Base-by-base conservation (phyloP, 805 yeast species). In the Ogataea corticis region DNA sequence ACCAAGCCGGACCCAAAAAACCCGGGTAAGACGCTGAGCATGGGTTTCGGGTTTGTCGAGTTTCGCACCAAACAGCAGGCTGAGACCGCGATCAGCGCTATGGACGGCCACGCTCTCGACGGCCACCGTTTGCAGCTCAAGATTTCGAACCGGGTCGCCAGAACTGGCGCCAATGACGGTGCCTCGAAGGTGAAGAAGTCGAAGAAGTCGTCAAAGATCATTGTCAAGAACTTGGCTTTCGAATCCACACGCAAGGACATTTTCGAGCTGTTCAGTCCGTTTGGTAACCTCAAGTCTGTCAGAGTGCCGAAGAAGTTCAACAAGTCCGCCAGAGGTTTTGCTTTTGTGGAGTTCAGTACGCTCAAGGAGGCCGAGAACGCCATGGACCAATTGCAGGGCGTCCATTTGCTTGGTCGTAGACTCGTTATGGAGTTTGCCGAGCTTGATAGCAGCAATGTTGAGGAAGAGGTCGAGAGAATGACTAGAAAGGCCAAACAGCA, bases 1-100 rank as follows among this genome's bases (percentile, higher is more conserved):
- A 85, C 85, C 21, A 92, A 91, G 63, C 91, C 96, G 1, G 96
- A 92, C 68, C 80, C 96, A 30, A 87, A 82, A 66, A 77, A 80
- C 49, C 61, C 77, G 2, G 85, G 83, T 10, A 77, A 77, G 46
- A 68, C 73, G n/a, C 75, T 82, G 48, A 89, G 97, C 57, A 94
- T 94, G 99, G 99, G 99, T 16, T 94, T 90, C 60, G 99, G 99
- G 1, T 94, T 94, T 69, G 97, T 80, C 12, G 99, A 94, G 67
- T 94, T 89, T 67, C 80, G 72, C 55, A 79, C 91, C 1, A 80
- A 79, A 54, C 87, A 82, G 32, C 82, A 85, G 58, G 99, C 99
- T 0, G 73, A 79, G 33, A 73, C 77, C 11, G 98, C 96, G 6
- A 80, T 89, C 38, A 65, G 73, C 28, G 75, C 84, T 0, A 68